phyloP scores from a whole-genome alignment of 2,329 filamentous ascomycete genomes.

The Nothopassalora personata region DNA sequence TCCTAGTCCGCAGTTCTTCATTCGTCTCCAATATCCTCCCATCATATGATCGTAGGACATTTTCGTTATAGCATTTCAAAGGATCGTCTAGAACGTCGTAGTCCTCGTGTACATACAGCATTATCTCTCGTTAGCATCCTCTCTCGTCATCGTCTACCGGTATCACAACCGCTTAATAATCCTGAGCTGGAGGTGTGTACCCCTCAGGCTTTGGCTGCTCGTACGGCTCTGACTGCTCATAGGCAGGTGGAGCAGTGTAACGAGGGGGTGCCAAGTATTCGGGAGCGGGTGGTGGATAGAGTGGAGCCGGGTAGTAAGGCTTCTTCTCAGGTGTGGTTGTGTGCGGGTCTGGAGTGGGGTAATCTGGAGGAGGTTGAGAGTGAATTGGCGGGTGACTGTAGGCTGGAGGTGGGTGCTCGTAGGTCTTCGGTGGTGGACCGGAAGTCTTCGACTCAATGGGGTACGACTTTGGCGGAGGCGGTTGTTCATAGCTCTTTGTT shows the following conservation, averaged over 20 bases:
- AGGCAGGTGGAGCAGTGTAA: too few species aligned
- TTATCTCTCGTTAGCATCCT: neutral
- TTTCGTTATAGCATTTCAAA: neutral
- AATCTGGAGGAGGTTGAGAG: neutral
- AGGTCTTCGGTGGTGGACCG: neutral
- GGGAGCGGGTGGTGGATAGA: neutral
- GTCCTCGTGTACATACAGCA: neutral
- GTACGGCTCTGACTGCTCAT: neutral
- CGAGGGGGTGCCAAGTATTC: neutral
- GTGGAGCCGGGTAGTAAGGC: neutral
- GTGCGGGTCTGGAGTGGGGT: neutral
- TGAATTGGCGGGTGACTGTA: neutral
- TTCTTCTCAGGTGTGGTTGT: neutral
- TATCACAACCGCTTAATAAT: neutral
- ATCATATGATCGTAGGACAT: neutral
- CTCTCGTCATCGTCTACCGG: too few species aligned
- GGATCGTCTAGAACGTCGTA: neutral
- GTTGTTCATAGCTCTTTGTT: neutral
- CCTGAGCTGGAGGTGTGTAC: neutral
- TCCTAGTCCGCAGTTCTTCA: too few species aligned
- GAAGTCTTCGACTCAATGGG: neutral
- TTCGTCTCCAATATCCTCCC: too few species aligned
- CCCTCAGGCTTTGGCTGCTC: neutral
- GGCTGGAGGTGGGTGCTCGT: neutral
- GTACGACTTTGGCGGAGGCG: neutral